Base-by-base conservation (phyloP, 768 basidiomycete genomes). In the Candolleomyces efflorescens region DNA sequence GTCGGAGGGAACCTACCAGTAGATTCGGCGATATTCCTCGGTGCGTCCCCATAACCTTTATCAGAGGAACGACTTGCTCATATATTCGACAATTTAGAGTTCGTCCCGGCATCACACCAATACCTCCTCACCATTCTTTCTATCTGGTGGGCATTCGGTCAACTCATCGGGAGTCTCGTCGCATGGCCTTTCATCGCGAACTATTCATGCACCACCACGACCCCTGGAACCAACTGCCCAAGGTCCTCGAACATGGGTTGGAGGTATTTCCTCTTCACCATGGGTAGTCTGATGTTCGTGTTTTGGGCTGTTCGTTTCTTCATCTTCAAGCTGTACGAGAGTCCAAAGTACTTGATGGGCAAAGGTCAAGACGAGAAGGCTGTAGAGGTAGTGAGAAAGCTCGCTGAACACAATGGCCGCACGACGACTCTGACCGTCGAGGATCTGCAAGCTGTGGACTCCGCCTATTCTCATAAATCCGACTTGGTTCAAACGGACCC, bases 121-220 rank as follows among this genome's bases (percentile, higher is more conserved):
- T 90, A 89, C 64, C 75, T 92, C 3, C 73, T 91, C 36, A 90
- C 89, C 0, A 72, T 90, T 13, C 76, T 91, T 17, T 89, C 88
- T 0, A 81, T 90, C 38, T 91, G 86, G 85, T 92, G 90, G 90
- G 85, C 86, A 5, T 75, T 90, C 36, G 88, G 88, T 2, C 89
- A 90, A 66, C 77, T 90, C 0, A 65, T 89, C 47, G 86, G 82
- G 22, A 76, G 76, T 60, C 60, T 80, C 50, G 75, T 90, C 60
- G 89, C 89, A 3, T 92, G 89, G 89, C 87, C 87, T 0, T 73
- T 91, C 15, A 78, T 92, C 49, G 77, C 80, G 3, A 79, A 85
- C 61, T 85, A 76, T 66, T 88, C 89, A 3, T 92, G 89, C 63
- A 64, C 77, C 12, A 58, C 60, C 5, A 63, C 74, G 5, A 63